Base-by-base conservation (phyloP, 2,329 filamentous ascomycete genomes). In the Fusarium sp. region DNA sequence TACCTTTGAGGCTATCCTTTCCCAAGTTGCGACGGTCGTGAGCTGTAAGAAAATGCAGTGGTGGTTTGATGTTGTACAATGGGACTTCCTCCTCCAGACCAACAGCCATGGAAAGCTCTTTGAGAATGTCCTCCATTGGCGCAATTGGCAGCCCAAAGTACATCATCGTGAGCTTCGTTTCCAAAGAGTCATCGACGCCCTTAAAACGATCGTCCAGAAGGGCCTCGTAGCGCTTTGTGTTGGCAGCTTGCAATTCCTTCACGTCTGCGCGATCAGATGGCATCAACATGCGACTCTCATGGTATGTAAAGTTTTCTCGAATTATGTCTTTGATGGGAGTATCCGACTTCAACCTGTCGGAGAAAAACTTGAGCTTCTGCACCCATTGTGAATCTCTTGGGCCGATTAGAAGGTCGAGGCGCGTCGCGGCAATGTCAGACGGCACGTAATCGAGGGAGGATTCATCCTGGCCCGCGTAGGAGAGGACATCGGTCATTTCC, bases 81-180 rank as follows among this genome's bases (percentile, higher is more conserved):
- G 63, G 59, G 17, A 39, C 50, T 41, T 66, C 67, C 49, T 42
- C 53, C 27, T 63, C 70, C 25, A 65, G 62, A 5, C 68, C 55
- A 11, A 66, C 75, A 58, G 22, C 62, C 41, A 61, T 61, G 15
- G 75, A 65, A 29, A 80, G 74, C 6, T 77, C 73, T 44, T 79
- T 78, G 33, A 76, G n/a, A 7, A 49, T 41, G 7, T 70, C 65
- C 3, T 70, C 45, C 13, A 80, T 65, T 15, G 85, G 84, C 54
- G 82, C 83, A 6, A 86, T 78, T 0, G 84, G 83, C 10, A 86
- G 72, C 2, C 85, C 85, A 65, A 86, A 87, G 73, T 83, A 86
- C 47, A 85, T 77, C 77, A 86, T 81, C 1, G 84, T 78, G 62
- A 87, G 63, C 72, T 85, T 86, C n/a, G 81, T 79, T 5, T 79